Base-by-base conservation (phyloP, 164 flowering plant species). In the Berberis thunbergii region DNA sequence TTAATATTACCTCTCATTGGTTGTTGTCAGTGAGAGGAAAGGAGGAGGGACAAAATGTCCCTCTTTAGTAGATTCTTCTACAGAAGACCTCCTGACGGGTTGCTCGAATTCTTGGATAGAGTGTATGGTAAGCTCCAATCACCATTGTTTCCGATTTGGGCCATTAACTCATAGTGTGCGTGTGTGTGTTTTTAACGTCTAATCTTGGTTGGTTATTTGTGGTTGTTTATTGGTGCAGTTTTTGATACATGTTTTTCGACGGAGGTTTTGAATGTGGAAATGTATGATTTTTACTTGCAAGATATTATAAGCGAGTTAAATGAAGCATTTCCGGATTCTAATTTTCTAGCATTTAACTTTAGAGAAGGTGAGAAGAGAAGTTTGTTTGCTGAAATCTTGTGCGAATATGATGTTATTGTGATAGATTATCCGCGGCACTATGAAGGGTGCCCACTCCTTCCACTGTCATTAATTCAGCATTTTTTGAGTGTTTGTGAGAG, bases 181-280 rank as follows among this genome's bases (percentile, higher is more conserved):
- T 52, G 26, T 52, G 54, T 52, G 54, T 10, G n/a, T 7, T 48
- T 26, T 26, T 26, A 26, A 26, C 26, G 26, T 26, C 26, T 26
- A 26, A 26, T 26, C 26, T 26, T 26, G 49, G 11, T 41, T 26
- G 11, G 56, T 10, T 43, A 50, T 46, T 46, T 46, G 8, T 8
- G 1, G 10, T 12, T 6, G 54, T 52, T 52, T 10, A 10, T 1
- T 12, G 63, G 38, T 78, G 84, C 93, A 95, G 99, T 95, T 72
- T 89, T 95, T 73, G 99, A 95, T 80, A 89, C 99, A 2, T 91
- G 99, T 69, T 91, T 95, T 61, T 91, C 91, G 3, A 86, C 97
- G 1, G 99, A 95, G 66, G 97, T 84, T 43, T 69, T 95, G 44
- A 86, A 91, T 0, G 94, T 85, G 69, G 99, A 78, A 44, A 73